Conservation (phyloP, 441 rosid genomes). For the Hura crepitans region DNA sequence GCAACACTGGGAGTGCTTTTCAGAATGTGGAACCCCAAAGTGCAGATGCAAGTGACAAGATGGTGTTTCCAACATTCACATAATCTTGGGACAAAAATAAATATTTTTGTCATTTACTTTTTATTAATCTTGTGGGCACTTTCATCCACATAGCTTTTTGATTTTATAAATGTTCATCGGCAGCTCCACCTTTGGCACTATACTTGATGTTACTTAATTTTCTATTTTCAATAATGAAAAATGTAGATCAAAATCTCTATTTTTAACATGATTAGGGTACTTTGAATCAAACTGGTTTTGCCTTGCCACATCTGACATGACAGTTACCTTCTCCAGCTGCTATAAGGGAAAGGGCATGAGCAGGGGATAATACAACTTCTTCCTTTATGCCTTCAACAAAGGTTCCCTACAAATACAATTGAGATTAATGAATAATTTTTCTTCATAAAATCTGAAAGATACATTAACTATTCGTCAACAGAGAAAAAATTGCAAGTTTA, state of each 20-base stretch:
- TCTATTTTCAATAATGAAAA: not conserved
- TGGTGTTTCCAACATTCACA: too few relatives aligned
- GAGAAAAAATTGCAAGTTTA: constrained; percentile 2
- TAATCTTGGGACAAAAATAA: too few relatives aligned
- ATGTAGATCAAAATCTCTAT: not conserved
- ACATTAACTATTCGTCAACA: not conserved
- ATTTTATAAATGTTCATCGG: not conserved
- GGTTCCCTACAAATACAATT: constrained; percentile 69
- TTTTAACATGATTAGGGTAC: constrained; percentile 3
- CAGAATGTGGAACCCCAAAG: not conserved
- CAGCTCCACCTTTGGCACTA: not conserved
- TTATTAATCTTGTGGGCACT: not conserved
- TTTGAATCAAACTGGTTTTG: constrained; percentile 9
- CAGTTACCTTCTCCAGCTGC: constrained; percentile 98
- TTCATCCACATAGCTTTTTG: not conserved
- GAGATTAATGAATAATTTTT: constrained; percentile 21
- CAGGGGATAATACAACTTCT: constrained; percentile 99
- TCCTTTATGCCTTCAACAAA: constrained; percentile 97
- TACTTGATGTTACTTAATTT: not conserved
- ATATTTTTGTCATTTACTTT: not conserved
- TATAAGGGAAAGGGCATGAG: constrained; percentile 95
- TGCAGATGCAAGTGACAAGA: not conserved
- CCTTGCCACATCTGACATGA: constrained; percentile 20
- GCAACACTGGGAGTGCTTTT: not conserved
- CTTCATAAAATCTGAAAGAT: not conserved